These are phyloP conservation scores for Diplosphaera chodatii DNA, from an alignment of 139 green algal genomes.

Conservation along the genomic window DNA sequence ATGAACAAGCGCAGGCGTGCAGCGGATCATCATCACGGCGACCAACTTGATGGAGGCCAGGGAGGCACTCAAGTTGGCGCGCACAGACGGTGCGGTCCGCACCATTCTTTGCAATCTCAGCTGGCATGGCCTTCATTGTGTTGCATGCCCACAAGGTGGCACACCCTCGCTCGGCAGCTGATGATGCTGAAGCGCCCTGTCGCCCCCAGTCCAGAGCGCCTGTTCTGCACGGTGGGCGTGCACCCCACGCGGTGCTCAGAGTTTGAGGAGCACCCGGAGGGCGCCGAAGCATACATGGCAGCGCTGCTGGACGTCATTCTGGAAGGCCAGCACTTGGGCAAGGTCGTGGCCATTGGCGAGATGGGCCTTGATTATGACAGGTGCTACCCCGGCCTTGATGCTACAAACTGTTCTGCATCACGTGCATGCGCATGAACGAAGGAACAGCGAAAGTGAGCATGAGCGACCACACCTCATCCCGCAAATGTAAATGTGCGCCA, in stretches of 20 bases:
- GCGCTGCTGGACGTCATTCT: conserved; percentile 34
- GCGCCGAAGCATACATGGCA: conserved; percentile 42
- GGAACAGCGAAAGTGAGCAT: no score
- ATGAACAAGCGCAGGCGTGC: no score
- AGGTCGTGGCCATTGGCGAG: conserved; percentile 83
- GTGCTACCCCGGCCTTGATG: no score
- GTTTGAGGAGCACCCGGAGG: conserved; percentile 50
- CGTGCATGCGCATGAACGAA: no score
- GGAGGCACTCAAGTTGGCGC: conserved; percentile 42
- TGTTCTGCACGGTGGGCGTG: conserved; percentile 78
- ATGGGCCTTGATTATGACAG: conserved; percentile 70
- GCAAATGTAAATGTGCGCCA: no score
- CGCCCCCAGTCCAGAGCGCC: conserved; percentile 28
- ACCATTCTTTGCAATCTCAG: no score
- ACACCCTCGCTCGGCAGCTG: no score
- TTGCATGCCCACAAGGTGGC: no score
- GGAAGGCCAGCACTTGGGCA: conserved; percentile 45
- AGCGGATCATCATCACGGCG: conserved; percentile 68
- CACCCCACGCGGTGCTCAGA: conserved; percentile 77
- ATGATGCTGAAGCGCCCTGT: no score
- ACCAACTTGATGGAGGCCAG: conserved; percentile 47
- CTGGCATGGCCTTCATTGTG: no score
- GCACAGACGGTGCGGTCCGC: conserved; percentile 28
- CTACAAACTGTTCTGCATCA: no score
- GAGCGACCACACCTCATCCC: no score